Base-by-base conservation (phyloP, 2,329 filamentous ascomycete species). In the Ascocoryne sarcoides region DNA sequence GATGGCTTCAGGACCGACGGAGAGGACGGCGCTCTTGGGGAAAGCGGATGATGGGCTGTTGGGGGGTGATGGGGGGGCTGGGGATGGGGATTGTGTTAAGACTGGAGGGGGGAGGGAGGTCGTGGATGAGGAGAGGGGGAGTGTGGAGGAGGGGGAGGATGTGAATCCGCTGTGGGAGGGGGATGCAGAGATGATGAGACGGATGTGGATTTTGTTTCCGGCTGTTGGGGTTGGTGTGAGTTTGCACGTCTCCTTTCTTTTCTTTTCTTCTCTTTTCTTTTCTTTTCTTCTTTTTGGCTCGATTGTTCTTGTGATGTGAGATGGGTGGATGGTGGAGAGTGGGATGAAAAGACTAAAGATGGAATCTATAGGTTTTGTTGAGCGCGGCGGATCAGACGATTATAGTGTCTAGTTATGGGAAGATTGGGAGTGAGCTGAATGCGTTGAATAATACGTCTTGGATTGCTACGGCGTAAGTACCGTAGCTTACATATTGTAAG, bases 331-430 rank as follows among this genome's bases (percentile, higher is more conserved):
- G 21, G 10, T 3, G 10, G 16, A 5, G 23, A 34, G 16, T 15
- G 30, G 42, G 18, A 45, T 18, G 10, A 23, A 17, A 29, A 10
- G 3, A n/a, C n/a, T n/a, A n/a, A n/a, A n/a, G n/a, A n/a, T n/a
- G n/a, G n/a, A n/a, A n/a, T n/a, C n/a, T n/a, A 31, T 54, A 83
- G 79, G 65, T 88, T 30, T 85, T 84, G 56, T 68, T 90, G 5
- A 73, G 79, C 15, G 81, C 84, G 3, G 70, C 81, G 37, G 84
- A 90, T 56, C 82, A 88, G 59, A 85, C 85, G 0, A 76, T 89
- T 39, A 79, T 84, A 20, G 76, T 89, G 36, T 77, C 78, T n/a
- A 79, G 73, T n/a, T 88, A 88, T 59, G 82, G 81, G 36, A 76
- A 73, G 47, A 89, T 90, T 52, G 84, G 83, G 9, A 84, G 73